These are phyloP conservation scores for Phialophora verrucosa DNA, from an alignment of 2,329 filamentous ascomycete genomes.

Conservation along the genomic window DNA sequence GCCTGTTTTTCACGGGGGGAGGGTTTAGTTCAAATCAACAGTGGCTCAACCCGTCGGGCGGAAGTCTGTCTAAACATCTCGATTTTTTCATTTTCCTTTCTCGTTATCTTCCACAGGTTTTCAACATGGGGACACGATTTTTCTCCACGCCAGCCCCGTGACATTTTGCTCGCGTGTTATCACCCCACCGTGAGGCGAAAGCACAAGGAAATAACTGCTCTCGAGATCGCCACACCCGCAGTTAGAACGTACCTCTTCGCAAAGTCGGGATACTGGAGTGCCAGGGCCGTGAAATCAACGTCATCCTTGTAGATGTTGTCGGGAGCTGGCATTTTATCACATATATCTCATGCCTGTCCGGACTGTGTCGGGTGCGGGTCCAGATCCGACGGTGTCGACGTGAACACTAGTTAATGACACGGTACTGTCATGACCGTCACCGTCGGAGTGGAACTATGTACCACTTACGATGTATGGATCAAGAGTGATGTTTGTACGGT, in stretches of 20 bases:
- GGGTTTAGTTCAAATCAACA: neutral
- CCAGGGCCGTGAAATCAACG: slow-evolving; percentile 67
- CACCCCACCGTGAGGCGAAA: neutral
- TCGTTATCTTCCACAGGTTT: no score
- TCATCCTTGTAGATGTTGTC: slow-evolving; percentile 37
- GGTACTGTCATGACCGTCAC: neutral
- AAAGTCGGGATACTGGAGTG: slow-evolving; percentile 64
- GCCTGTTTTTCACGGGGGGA: slow-evolving; percentile 42
- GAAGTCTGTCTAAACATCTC: neutral
- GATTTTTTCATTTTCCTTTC: no score
- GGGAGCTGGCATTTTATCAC: slow-evolving; percentile 33
- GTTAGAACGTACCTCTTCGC: slow-evolving; percentile 56
- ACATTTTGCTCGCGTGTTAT: no score
- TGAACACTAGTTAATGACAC: neutral
- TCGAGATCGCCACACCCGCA: neutral
- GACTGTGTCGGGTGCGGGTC: neutral
- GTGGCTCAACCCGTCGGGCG: neutral
- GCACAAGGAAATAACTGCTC: neutral
- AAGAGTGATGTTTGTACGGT: neutral
- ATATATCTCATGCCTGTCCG: neutral
- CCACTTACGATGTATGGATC: neutral
- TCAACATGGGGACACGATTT: no score
- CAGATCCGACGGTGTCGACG: neutral
- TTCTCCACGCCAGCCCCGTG: no score
- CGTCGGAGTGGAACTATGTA: neutral